A percentile compares a stretch with the other conserved stretches of the same genome.
Evolutionary conservation across 179 eudicot genomes (phyloP).

Genomic region (Heliamphora pulchella): DNA sequence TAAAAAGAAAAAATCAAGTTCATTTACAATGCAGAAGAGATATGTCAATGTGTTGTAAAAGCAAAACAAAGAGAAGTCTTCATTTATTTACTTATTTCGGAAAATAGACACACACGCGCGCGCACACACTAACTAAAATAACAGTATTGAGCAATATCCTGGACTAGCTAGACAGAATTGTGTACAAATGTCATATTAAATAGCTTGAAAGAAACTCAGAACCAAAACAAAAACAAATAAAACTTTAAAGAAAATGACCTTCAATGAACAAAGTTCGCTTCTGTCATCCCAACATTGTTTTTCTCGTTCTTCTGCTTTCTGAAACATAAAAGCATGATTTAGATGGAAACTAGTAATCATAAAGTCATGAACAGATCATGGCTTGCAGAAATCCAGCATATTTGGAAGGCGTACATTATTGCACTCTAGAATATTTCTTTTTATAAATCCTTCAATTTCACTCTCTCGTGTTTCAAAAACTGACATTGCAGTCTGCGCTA

Average conservation of each 20-base stretch:
- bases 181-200: not conserved
- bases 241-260: conserved; percentile 36
- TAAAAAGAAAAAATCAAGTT: not conserved
- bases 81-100: not conserved
- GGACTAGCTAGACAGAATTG: not conserved
- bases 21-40: not conserved
- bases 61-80: not conserved
- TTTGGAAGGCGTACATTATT: conserved; percentile 51
- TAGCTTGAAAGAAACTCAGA: conserved; percentile 8
- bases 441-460: conserved; percentile 71
- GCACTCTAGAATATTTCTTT: conserved; percentile 52
- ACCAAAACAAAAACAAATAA: no score
- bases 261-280: conserved; percentile 80
- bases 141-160: not conserved
- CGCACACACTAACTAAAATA: not conserved
- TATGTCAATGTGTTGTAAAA: not conserved
- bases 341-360: not conserved
- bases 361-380: conserved; percentile 6
- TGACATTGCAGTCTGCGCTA: conserved; percentile 97
- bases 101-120: not conserved
- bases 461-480: conserved; percentile 92
- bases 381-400: conserved; percentile 9
- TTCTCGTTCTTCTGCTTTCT: conserved; percentile 47
- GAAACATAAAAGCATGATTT: conserved; percentile 29
- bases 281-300: conserved; percentile 76